These are phyloP conservation scores for Didymella glomerata DNA, from an alignment of 2,329 filamentous ascomycete species.

Conservation along the genomic window DNA sequence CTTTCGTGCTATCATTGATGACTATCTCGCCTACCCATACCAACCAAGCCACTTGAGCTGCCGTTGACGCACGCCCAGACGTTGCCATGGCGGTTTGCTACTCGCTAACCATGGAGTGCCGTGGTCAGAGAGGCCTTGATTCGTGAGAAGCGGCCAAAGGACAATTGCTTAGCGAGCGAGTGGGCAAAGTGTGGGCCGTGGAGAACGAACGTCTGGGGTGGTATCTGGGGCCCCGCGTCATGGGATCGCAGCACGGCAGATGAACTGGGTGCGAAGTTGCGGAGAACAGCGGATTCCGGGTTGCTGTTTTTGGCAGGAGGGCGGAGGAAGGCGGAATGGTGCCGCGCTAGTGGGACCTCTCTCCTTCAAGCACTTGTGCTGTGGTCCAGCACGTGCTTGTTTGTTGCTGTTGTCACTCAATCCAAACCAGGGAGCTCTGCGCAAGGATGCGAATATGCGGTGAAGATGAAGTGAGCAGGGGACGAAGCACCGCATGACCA, in stretches of 20 bases:
- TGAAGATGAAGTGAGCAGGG: too few species aligned
- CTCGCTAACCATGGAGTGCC: slow-evolving; percentile 1
- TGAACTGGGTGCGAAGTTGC: slow-evolving; percentile 1
- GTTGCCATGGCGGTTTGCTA: slow-evolving; percentile 5
- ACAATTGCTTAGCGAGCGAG: slow-evolving; percentile 20
- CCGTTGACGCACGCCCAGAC: slow-evolving; percentile 22
- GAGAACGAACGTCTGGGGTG: slow-evolving; percentile 12
- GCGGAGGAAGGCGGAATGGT: not conserved
- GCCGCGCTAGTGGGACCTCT: slow-evolving; percentile 8
- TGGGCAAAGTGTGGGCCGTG: slow-evolving; percentile 8
- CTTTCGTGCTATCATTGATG: not conserved
- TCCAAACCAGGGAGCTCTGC: too few species aligned
- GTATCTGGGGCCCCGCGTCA: slow-evolving; percentile 20
- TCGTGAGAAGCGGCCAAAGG: slow-evolving; percentile 13
- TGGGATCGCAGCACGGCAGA: slow-evolving; percentile 8
- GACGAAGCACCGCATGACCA: too few species aligned
- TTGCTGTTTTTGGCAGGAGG: slow-evolving; percentile 13
- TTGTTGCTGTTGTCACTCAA: too few species aligned
- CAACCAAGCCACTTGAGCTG: slow-evolving; percentile 12
- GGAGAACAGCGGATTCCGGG: slow-evolving; percentile 1
- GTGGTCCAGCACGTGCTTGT: not conserved
- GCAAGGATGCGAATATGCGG: too few species aligned
- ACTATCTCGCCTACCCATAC: slow-evolving; percentile 2
- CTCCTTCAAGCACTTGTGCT: not conserved
- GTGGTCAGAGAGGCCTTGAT: slow-evolving; percentile 3